Base-by-base conservation (phyloP, 352 stramenopile species). In the Phytopythium chamaehyphon region DNA sequence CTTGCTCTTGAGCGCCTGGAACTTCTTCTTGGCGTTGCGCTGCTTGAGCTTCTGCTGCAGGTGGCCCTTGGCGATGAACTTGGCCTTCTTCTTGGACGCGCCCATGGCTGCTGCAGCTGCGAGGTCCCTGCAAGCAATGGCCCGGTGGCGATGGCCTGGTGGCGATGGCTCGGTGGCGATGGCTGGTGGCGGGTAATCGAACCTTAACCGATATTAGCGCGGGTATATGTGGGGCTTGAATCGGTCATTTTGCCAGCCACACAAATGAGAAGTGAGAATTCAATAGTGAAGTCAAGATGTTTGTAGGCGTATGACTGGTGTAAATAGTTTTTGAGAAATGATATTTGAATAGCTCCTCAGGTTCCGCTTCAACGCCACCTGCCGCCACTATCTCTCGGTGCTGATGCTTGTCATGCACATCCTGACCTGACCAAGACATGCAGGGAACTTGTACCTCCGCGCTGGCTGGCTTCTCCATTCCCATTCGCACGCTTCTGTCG, bases 11-110 rank as follows among this genome's bases (percentile, higher is more conserved):
- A 86, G 72, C 28, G 79, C 61, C 61, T 90, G 75, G 52, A 90
- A 80, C 40, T 86, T 86, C 66, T 88, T 88, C 65, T 86, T 88
- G 18, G 66, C 68, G 73, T 93, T 93, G 74, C 81, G 81, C 70
- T 91, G 77, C 65, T 88, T 85, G 70, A 93, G 76, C 73, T 91
- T 91, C 53, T 82, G 57, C 52, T 60, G 55, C 51, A 93, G 51
- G 57, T 90, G 61, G 24, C 83, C 83, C 58, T 93, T 93, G 42
- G 80, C 78, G 54, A 93, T 86, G 61, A 93, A 93, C 67, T 93
- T 93, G 50, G 81, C 72, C 64, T 91, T 91, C 80, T 93, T 93
- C 76, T 93, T 93, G 56, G 71, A 62, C 33, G 70, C 64, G 39
- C 76, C 78, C 74, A 84, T 86, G 47, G 36, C 57, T 62, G 40